Percentiles rank a stretch among this genome's conserved stretches.
These are phyloP conservation scores for Cercospora sp. DNA, from an alignment of 2,329 filamentous ascomycete genomes.

Conservation along the genomic window DNA sequence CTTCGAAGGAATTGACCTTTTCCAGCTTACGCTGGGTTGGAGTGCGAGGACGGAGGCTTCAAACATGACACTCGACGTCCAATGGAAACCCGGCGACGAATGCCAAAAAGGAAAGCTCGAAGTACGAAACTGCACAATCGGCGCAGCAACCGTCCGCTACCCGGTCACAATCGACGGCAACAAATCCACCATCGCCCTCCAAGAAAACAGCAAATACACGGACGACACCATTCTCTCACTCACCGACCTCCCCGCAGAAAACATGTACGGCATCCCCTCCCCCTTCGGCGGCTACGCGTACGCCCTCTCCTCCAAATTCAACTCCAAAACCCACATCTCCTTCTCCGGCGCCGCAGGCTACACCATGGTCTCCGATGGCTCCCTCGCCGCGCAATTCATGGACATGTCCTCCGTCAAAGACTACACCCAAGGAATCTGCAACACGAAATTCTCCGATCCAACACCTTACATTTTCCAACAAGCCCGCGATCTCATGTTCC, in stretches of 20 bases:
- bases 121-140: conserved; percentile 23
- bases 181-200: conserved; percentile 22
- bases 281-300: conserved; percentile 21
- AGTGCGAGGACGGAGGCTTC: conserved; percentile 12
- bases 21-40: conserved; percentile 16
- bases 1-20: conserved; percentile 19
- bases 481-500: conserved; percentile 26
- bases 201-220: not conserved
- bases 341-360: conserved; percentile 23
- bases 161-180: conserved; percentile 22
- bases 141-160: conserved; percentile 21
- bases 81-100: conserved; percentile 22
- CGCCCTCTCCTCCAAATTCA: conserved; percentile 21
- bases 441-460: conserved; percentile 22
- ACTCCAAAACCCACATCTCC: conserved; percentile 15
- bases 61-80: conserved; percentile 20
- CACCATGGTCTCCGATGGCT: conserved; percentile 14
- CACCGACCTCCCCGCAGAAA: conserved; percentile 14
- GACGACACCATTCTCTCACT: conserved; percentile 14
- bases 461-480: conserved; percentile 18
- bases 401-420: conserved; percentile 13
- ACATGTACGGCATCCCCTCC: conserved; percentile 17
- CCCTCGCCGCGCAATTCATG: conserved; percentile 21
- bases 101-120: conserved; percentile 14
- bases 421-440: conserved; percentile 15